Conservation (phyloP, 768 basidiomycete genomes). For the Russula compacta region DNA sequence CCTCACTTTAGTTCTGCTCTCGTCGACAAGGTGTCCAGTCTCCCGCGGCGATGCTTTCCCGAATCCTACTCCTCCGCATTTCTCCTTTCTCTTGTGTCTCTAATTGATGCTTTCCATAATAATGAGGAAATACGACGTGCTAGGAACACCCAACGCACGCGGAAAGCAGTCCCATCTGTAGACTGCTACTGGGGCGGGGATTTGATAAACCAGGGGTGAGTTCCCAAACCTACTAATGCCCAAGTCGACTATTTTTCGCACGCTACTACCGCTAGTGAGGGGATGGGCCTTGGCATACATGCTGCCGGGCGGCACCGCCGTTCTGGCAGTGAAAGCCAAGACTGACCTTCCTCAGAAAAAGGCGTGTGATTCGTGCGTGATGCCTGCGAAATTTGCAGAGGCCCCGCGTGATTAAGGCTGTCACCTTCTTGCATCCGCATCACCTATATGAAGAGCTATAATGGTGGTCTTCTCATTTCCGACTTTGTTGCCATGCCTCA, state of each 20-base stretch:
- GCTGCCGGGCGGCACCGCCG: not conserved
- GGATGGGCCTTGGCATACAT: not conserved
- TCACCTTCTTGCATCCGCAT: not conserved
- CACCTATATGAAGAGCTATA: not conserved
- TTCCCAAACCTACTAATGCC: not conserved
- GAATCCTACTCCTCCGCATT: not conserved
- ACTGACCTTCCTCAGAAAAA: conserved; percentile 1
- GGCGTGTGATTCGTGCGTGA: conserved; percentile 10
- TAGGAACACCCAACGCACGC: not conserved
- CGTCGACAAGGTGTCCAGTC: not conserved
- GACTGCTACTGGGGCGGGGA: not conserved
- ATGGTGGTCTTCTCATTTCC: not conserved
- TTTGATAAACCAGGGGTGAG: not conserved
- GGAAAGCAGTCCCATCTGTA: not conserved
- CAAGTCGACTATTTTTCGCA: not conserved
- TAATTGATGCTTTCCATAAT: not conserved
- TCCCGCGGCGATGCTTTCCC: not conserved
- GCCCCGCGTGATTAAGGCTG: not conserved
- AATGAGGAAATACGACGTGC: not conserved
- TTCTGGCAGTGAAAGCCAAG: not conserved
- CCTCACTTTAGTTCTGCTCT: not conserved
- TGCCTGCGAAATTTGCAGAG: not conserved
- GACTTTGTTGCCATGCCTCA: not conserved
- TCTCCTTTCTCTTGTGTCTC: not conserved
- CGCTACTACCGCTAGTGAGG: not conserved